phyloP scores from a whole-genome alignment of 2,329 filamentous ascomycete species.

The Colletotrichum chrysophilum region DNA sequence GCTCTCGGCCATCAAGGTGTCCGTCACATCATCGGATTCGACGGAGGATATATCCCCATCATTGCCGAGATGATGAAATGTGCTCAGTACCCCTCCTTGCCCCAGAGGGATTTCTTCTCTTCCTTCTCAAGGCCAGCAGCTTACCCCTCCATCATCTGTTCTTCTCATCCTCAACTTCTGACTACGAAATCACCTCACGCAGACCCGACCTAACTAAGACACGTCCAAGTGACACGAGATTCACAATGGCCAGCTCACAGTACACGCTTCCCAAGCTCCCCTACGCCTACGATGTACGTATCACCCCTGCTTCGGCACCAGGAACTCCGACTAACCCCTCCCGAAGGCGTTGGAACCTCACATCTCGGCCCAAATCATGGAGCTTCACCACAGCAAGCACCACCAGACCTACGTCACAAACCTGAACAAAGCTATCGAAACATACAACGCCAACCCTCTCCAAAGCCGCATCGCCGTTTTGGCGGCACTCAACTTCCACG shows the following conservation, averaged over 20 bases:
- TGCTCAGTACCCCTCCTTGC: slow-evolving; percentile 15
- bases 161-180: background rate
- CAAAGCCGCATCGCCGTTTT: slow-evolving; percentile 69
- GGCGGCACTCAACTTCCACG: slow-evolving; percentile 82
- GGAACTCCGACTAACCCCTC: background rate
- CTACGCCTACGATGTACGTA: slow-evolving; percentile 72
- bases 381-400: slow-evolving; percentile 80
- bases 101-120: background rate
- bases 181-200: background rate
- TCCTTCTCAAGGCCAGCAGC: background rate
- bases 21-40: slow-evolving; percentile 8
- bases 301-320: background rate
- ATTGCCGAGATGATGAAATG: slow-evolving; percentile 10
- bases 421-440: slow-evolving; percentile 70
- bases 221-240: background rate
- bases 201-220: background rate
- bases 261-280: slow-evolving; percentile 71
- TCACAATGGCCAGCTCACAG: slow-evolving; percentile 41
- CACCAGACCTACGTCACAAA: slow-evolving; percentile 81
- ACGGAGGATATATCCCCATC: background rate
- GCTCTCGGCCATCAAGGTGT: slow-evolving; percentile 14
- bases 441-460: slow-evolving; percentile 53
- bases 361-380: slow-evolving; percentile 82
- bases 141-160: background rate
- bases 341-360: slow-evolving; percentile 71